Evolutionary conservation across 495 filamentous ascomycete genomes (phyloP), one percentile per base, ranked within the genome.

Genomic region (Xylaria grammica): DNA sequence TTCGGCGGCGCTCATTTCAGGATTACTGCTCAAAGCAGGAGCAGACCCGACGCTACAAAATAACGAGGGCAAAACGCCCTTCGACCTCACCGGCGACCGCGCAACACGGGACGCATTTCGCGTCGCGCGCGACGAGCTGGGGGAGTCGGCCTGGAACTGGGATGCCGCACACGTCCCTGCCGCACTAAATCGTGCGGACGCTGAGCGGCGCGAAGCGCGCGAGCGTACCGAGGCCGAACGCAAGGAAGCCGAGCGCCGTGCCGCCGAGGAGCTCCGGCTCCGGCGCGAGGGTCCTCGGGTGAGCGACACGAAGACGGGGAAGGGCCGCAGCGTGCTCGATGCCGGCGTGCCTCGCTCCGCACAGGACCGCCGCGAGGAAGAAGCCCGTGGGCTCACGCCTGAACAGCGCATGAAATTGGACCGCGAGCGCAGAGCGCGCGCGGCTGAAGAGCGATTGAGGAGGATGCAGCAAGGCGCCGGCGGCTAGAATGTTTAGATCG

Each of bases 31-130:
- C 1, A 93, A 93, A 81, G 88, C 85, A 8, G 76, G 78, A 20
- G 89, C 92, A 17, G 87, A 97, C 72, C 95, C 95, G 2, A 89
- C 89, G 0, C 15, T 87, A 3, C 68, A 72, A 11, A 98, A 89
- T 73, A 84, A 86, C 38, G 84, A 86, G 46, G 90, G 88, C 20
- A 90, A 88, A 69, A 89, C 92, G 0, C 76, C 95, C 0, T 98
- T 96, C 72, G 92, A 96, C 44, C 84, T 98, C 4, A 86, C 91
- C 10, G 92, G 96, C 32, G 92, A 98, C 72, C 85, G 94, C 1
- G 78, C 89, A 3, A 97, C 93, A 0, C 86, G 95, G 1, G 94
- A 98, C 69, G 91, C 93, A 4, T 99, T 99, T 80, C 90, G 96
- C 3, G 83, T 97, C 24, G 92, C 93, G 0, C 88, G 95, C 9